Evolutionary conservation across 31 red algal species (phyloP).

Genomic region (Bonnemaisonia californica): DNA sequence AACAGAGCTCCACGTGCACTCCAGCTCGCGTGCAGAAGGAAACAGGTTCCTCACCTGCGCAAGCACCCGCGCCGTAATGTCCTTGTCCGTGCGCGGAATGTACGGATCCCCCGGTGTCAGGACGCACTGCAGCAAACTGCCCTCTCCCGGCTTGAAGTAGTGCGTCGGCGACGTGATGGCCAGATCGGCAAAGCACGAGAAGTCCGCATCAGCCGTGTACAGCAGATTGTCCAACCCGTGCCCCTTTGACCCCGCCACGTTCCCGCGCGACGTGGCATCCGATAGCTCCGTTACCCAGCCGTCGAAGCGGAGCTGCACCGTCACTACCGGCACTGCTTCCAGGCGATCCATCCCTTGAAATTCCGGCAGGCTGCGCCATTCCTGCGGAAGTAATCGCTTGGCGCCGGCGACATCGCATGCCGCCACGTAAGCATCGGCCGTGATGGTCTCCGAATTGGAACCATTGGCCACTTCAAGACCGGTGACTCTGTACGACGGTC

Average conservation of each 20-base stretch:
- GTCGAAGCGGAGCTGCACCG: constrained; percentile 92
- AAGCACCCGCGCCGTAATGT: constrained; percentile 59
- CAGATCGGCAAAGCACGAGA: constrained; percentile 95
- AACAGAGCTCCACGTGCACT: constrained; percentile 86
- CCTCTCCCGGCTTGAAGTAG: constrained; percentile 87
- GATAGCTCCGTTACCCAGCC: constrained; percentile 89
- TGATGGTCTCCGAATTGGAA: constrained; percentile 24
- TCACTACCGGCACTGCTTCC: constrained; percentile 81
- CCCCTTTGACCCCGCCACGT: constrained; percentile 18
- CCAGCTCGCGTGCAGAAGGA: constrained; percentile 61
- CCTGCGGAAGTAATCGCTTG: constrained; percentile 67
- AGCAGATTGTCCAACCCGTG: constrained; percentile 86
- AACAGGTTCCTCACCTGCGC: constrained; percentile 78
- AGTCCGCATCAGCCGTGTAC: constrained; percentile 90
- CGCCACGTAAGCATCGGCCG: constrained; percentile 88
- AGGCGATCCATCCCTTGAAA: constrained; percentile 71
- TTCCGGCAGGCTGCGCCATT: constrained; percentile 47
- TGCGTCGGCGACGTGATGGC: constrained; percentile 87
- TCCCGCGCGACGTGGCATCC: constrained; percentile 19
- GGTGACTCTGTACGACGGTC: constrained; percentile 27
- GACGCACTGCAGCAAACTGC: constrained; percentile 85
- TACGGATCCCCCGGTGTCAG: constrained; percentile 89
- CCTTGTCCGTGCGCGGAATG: constrained; percentile 45
- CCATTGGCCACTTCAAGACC: constrained; percentile 45
- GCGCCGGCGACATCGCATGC: constrained; percentile 85